Evolutionary conservation across 257 asterid genomes (phyloP).

Genomic region (Parsonsia alboflavescens): DNA sequence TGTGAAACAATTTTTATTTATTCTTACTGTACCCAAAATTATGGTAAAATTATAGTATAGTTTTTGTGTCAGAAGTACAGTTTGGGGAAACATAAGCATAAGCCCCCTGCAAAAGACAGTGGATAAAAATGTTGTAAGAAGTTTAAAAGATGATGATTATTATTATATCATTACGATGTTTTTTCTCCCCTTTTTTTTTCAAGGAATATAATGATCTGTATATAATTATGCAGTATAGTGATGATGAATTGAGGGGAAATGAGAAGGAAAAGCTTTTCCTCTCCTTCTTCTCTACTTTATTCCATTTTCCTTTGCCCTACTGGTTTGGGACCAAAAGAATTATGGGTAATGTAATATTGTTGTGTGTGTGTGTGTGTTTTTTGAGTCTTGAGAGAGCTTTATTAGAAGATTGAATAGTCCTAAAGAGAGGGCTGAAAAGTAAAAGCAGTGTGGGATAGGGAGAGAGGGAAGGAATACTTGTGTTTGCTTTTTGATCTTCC

Average conservation of each 20-base stretch:
- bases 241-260: slow-evolving; percentile 12
- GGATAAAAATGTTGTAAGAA: slow-evolving; percentile 28
- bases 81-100: slow-evolving; percentile 32
- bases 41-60: slow-evolving; percentile 15
- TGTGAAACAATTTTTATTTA: slow-evolving; percentile 16
- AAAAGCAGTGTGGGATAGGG: slow-evolving; percentile 31
- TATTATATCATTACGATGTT: slow-evolving; percentile 69
- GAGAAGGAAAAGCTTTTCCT: slow-evolving; percentile 29
- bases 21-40: slow-evolving; percentile 7
- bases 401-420: slow-evolving; percentile 75
- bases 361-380: slow-evolving; percentile 23
- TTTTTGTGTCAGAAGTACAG: slow-evolving; percentile 6
- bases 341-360: slow-evolving; percentile 35
- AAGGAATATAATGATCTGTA: slow-evolving; percentile 41
- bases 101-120: slow-evolving; percentile 54
- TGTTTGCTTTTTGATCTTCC: slow-evolving; percentile 61
- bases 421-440: slow-evolving; percentile 65
- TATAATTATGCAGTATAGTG: slow-evolving; percentile 42
- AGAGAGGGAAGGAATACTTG: slow-evolving; percentile 17
- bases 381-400: slow-evolving; percentile 39
- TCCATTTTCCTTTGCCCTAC: slow-evolving; percentile 38
- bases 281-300: slow-evolving; percentile 32
- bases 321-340: slow-evolving; percentile 45
- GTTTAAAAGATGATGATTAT: slow-evolving; percentile 69
- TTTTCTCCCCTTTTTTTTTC: neutral